phyloP scores from a whole-genome alignment of 371 early-diverging fungal genomes.

The Mucor circinelloides region DNA sequence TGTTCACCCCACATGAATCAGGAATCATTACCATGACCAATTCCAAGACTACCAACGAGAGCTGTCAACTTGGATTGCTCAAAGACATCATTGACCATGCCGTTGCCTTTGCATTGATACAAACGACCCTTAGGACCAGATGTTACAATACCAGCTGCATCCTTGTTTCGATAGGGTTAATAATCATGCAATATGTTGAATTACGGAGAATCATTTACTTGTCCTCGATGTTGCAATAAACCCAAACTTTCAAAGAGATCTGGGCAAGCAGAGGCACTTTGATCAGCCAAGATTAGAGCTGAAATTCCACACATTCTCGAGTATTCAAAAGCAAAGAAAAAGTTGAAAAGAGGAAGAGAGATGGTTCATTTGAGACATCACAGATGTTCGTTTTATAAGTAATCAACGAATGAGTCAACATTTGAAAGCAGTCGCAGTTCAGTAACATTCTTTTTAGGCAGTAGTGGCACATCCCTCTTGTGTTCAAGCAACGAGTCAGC shows the following conservation, averaged over 20 bases:
- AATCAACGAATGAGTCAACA: background rate
- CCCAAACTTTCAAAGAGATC: slow-evolving; percentile 94
- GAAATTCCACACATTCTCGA: slow-evolving; percentile 89
- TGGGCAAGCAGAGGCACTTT: slow-evolving; percentile 68
- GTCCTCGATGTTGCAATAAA: slow-evolving; percentile 96
- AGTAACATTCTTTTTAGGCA: background rate
- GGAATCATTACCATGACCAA: slow-evolving; percentile 86
- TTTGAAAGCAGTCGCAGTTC: background rate
- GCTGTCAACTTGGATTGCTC: slow-evolving; percentile 71
- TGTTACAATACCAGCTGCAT: slow-evolving; percentile 99
- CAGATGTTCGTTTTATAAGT: background rate
- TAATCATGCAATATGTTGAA: background rate
- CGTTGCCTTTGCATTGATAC: slow-evolving; percentile 97
- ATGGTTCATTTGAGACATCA: background rate
- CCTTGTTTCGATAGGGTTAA: slow-evolving; percentile 54
- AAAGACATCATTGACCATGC: slow-evolving; percentile 97
- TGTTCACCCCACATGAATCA: background rate
- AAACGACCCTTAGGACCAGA: slow-evolving; percentile 93
- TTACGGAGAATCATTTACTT: slow-evolving; percentile 62
- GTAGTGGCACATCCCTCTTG: background rate
- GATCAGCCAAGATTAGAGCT: slow-evolving; percentile 84
- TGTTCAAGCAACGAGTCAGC: background rate
- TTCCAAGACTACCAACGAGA: slow-evolving; percentile 87
- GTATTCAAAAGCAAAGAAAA: background rate
- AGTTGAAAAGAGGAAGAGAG: background rate